Evolutionary conservation across 495 filamentous ascomycete genomes (phyloP).

Genomic region (Cudoniella acicularis): DNA sequence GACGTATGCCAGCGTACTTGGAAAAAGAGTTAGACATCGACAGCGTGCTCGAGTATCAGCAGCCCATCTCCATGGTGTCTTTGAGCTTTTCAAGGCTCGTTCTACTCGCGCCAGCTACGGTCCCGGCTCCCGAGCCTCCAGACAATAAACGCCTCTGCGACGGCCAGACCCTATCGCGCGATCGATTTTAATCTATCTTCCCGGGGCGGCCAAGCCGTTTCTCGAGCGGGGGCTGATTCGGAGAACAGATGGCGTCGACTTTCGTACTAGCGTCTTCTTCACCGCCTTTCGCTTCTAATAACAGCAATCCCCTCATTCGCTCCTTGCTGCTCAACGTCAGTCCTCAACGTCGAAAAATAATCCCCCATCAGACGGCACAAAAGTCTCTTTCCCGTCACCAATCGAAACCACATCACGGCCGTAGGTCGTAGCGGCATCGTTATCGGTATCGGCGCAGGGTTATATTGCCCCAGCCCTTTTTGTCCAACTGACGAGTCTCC

Average conservation of each 20-base stretch:
- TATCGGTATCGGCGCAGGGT: not conserved
- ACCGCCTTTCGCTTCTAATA: slow-evolving; percentile 16
- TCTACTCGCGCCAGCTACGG: slow-evolving; percentile 3
- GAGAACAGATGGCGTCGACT: not conserved
- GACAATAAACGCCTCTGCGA: not conserved
- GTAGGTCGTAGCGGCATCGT: not conserved
- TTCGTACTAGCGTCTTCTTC: slow-evolving; percentile 17
- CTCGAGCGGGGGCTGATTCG: not conserved
- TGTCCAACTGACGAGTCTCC: not conserved
- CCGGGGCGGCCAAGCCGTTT: slow-evolving; percentile 1
- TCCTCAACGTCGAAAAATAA: not conserved
- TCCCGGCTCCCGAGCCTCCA: not conserved
- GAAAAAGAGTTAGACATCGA: no score
- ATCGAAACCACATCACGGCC: not conserved
- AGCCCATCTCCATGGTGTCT: no score
- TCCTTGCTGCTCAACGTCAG: not conserved
- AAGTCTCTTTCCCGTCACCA: not conserved
- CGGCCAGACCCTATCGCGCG: not conserved
- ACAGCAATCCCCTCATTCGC: slow-evolving; percentile 2
- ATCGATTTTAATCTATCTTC: not conserved
- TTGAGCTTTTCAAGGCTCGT: no score
- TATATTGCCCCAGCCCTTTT: not conserved
- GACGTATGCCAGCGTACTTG: no score
- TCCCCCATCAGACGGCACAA: not conserved
- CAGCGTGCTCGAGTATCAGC: no score